A percentile compares a stretch with the other conserved stretches of the same genome.
These are phyloP conservation scores for Antrodiella citrinella DNA, from an alignment of 768 basidiomycete genomes.

Conservation along the genomic window DNA sequence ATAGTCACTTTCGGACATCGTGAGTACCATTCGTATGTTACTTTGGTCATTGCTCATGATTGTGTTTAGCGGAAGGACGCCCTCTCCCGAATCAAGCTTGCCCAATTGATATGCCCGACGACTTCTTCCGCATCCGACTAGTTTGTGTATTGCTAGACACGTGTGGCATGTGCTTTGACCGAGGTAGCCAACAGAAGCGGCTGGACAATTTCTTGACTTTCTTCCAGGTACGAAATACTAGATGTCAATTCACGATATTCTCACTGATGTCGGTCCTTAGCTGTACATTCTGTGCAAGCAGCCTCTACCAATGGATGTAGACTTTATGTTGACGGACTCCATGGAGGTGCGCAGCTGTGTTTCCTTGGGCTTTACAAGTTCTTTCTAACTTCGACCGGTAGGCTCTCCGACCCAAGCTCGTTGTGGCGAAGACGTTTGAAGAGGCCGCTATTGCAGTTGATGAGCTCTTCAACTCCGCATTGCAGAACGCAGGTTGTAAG, in stretches of 20 bases:
- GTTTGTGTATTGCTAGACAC: constrained; percentile 91
- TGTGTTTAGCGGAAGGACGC: constrained; percentile 69
- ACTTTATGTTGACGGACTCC: constrained; percentile 94
- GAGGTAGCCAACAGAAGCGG: constrained; percentile 86
- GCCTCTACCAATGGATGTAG: constrained; percentile 91
- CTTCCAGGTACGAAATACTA: constrained; percentile 64
- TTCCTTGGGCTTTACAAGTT: background rate
- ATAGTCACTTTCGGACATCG: constrained; percentile 94
- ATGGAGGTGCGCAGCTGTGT: constrained; percentile 54
- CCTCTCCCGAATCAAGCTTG: constrained; percentile 73
- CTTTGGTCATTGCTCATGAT: constrained; percentile 8
- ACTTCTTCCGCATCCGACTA: constrained; percentile 90
- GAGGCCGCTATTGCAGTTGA: constrained; percentile 87
- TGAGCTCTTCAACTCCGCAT: constrained; percentile 70
- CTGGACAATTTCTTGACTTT: constrained; percentile 87
- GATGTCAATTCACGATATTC: background rate
- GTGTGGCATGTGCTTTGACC: constrained; percentile 96
- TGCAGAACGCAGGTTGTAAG: constrained; percentile 53
- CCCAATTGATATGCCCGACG: constrained; percentile 85
- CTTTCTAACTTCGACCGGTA: constrained; percentile 19
- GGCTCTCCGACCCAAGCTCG: constrained; percentile 82
- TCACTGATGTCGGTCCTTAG: constrained; percentile 21
- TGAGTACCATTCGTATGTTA: constrained; percentile 33
- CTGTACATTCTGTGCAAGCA: constrained; percentile 90
- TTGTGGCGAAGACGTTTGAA: constrained; percentile 63